These are phyloP conservation scores for Fallopia convolvulus DNA, from an alignment of 148 eudicot genomes.

Conservation along the genomic window DNA sequence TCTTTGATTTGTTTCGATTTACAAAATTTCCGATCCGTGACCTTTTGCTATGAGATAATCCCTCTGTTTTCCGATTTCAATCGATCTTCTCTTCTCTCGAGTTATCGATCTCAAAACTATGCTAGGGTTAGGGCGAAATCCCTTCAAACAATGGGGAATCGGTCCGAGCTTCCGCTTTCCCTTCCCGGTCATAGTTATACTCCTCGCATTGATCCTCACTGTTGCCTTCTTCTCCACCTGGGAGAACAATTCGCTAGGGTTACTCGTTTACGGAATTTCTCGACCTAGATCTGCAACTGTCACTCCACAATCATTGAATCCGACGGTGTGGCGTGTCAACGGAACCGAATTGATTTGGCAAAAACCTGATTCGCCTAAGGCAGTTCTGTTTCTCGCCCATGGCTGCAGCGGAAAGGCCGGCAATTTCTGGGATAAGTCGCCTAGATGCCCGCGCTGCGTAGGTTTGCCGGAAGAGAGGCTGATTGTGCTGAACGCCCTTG, in stretches of 20 bases:
- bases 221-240: slow-evolving; percentile 12
- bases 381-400: slow-evolving; percentile 81
- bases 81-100: neutral
- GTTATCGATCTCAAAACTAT: neutral
- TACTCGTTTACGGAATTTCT: neutral
- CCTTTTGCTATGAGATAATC: neutral
- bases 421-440: slow-evolving; percentile 68
- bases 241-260: slow-evolving; percentile 8
- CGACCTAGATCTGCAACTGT: slow-evolving; percentile 13
- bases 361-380: slow-evolving; percentile 56
- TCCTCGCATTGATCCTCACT: neutral
- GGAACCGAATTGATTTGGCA: slow-evolving; percentile 75
- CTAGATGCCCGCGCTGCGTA: slow-evolving; percentile 53
- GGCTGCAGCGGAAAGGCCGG: slow-evolving; percentile 70
- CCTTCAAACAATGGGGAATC: neutral
- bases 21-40: neutral
- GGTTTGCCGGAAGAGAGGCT: slow-evolving; percentile 88
- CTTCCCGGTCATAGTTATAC: slow-evolving; percentile 1
- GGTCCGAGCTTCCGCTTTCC: slow-evolving; percentile 8
- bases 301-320: slow-evolving; percentile 16
- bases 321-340: slow-evolving; percentile 42
- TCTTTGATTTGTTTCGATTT: neutral
- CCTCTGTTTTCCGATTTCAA: neutral
- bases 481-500: slow-evolving; percentile 59
- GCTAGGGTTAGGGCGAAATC: slow-evolving; percentile 6